Conservation (phyloP, 192 early-diverging fungal genomes). For the Funneliformis geosporum region DNA sequence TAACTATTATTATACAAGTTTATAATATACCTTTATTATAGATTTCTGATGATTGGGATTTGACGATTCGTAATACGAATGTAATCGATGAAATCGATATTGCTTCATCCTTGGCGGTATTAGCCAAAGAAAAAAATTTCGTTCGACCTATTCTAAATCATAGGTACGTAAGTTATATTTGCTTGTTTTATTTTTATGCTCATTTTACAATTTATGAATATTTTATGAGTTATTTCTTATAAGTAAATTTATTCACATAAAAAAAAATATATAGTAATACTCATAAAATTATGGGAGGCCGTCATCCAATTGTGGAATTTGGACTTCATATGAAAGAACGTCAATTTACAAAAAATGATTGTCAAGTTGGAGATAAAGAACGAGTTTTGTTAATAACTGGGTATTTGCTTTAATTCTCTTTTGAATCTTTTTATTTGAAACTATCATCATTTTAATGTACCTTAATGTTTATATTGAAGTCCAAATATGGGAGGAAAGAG, state of each 20-base stretch:
- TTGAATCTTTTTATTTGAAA: not conserved
- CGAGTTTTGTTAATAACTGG: conserved; percentile 46
- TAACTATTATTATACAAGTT: not conserved
- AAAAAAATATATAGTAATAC: not conserved
- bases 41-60: conserved; percentile 52
- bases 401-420: conserved; percentile 28
- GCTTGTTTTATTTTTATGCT: not conserved
- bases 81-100: conserved; percentile 71
- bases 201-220: not conserved
- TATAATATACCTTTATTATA: not conserved
- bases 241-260: no score
- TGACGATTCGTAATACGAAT: conserved; percentile 62
- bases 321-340: conserved; percentile 49
- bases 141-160: conserved; percentile 52
- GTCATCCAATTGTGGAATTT: conserved; percentile 65
- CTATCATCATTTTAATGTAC: not conserved
- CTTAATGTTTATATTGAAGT: conserved; percentile 25
- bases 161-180: conserved; percentile 27
- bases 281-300: conserved; percentile 44
- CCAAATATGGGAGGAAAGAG: conserved; percentile 62
- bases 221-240: no score
- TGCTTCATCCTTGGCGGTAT: conserved; percentile 58
- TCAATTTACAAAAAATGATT: conserved; percentile 60
- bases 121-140: conserved; percentile 56
- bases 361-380: conserved; percentile 47